Conservation (phyloP, 768 basidiomycete species). For the Boletales sp. region DNA sequence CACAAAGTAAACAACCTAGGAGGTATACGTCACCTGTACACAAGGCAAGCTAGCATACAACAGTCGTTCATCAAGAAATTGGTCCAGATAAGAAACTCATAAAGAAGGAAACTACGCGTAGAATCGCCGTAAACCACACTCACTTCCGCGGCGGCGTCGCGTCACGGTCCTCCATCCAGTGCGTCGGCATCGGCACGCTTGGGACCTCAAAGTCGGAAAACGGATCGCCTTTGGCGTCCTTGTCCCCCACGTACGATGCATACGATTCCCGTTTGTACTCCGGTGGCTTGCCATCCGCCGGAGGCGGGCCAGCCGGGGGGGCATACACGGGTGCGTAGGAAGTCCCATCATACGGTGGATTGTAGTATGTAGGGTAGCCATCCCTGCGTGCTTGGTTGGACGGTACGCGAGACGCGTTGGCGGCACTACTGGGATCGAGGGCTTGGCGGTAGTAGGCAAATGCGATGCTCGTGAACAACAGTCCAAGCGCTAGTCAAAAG, state of each 20-base stretch:
- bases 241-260: constrained; percentile 21
- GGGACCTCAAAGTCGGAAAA: constrained; percentile 49
- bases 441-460: constrained; percentile 75
- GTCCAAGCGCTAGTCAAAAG: constrained; percentile 43
- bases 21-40: too few relatives aligned
- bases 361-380: constrained; percentile 51
- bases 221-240: constrained; percentile 44
- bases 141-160: constrained; percentile 13
- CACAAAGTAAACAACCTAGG: too few relatives aligned
- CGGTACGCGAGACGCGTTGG: constrained; percentile 47
- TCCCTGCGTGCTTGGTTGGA: constrained; percentile 34
- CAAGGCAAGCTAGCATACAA: too few relatives aligned
- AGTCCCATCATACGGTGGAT: constrained; percentile 47
- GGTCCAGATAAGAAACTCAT: too few relatives aligned
- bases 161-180: constrained; percentile 43
- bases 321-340: constrained; percentile 37
- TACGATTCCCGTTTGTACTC: constrained; percentile 43
- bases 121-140: too few relatives aligned
- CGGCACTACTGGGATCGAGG: constrained; percentile 60
- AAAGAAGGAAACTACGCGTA: too few relatives aligned
- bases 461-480: constrained; percentile 61
- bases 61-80: too few relatives aligned
- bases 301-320: constrained; percentile 51
- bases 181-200: constrained; percentile 31
- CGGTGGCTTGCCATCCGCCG: constrained; percentile 46